Evolutionary conservation across 225 moss, liverwort and hornwort genomes (phyloP), one percentile per base, ranked within the genome.

Genomic region (Lunularia cruciata): DNA sequence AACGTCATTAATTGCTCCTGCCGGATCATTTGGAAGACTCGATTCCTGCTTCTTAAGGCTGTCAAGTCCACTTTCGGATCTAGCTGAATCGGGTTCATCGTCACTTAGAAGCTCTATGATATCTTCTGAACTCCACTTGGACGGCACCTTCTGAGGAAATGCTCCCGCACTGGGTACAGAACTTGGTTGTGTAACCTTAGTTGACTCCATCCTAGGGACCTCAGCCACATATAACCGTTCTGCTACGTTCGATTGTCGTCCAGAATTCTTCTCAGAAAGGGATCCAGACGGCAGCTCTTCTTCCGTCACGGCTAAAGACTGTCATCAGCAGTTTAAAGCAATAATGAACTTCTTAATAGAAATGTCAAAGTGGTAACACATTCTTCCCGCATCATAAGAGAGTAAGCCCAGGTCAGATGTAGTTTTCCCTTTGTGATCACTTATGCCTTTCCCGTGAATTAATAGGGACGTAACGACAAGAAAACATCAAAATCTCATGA

Each of bases 71-170:
- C 60, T 38, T n/a, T n/a, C n/a, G n/a, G n/a, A n/a, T n/a, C n/a
- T n/a, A n/a, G n/a, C n/a, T 54, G 19, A 27, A 75, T 52, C 16
- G 28, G 43, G 51, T 23, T 68, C 61, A 68, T 72, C 66, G 6
- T 75, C 71, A 75, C 61, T 75, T 20, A 56, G 23, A 19, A 75
- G 54, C 12, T 47, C 32, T 55, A 75, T 75, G 0, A 62, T 45
- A 19, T 32, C 15, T n/a, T 55, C 71, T 54, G 61, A 33, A 0
- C 13, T 69, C 58, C 23, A 20, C 61, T 46, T 46, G 4, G 28
- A 19, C 14, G n/a, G 10, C 60, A 15, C 32, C 16, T 54, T 31
- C 48, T 27, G 66, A 39, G 68, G 51, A 23, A 25, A 25, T 47
- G 6, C 47, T 22, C 6, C 62, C n/a, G 10, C 57, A 33, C 46